These are phyloP conservation scores for Exophiala phaeomuriformis DNA, from an alignment of 2,329 filamentous ascomycete species.

Conservation along the genomic window DNA sequence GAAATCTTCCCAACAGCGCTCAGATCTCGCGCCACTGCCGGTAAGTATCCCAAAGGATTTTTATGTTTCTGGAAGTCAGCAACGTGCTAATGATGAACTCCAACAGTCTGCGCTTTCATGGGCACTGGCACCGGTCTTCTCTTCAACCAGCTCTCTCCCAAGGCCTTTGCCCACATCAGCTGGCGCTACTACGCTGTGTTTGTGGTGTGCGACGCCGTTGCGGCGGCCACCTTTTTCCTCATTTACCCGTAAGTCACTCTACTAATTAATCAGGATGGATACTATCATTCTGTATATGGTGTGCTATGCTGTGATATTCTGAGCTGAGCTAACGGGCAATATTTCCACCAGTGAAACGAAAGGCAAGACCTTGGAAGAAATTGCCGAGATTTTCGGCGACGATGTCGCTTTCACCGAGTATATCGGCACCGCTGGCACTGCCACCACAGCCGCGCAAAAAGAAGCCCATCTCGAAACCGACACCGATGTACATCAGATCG, in stretches of 20 bases:
- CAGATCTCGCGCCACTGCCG: conserved; percentile 30
- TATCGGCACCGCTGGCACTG: too few relatives aligned
- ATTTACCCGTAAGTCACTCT: conserved; percentile 26
- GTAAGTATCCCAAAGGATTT: too few relatives aligned
- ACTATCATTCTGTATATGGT: too few relatives aligned
- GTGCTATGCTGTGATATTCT: too few relatives aligned
- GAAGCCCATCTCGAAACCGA: too few relatives aligned
- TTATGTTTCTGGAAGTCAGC: too few relatives aligned
- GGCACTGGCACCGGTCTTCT: conserved; percentile 30
- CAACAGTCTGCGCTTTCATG: conserved; percentile 29
- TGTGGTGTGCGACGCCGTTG: conserved; percentile 30
- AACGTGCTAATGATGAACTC: too few relatives aligned
- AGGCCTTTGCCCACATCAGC: conserved; percentile 33
- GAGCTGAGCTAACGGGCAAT: too few relatives aligned
- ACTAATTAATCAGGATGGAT: too few relatives aligned
- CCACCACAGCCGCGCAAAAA: too few relatives aligned
- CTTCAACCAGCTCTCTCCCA: conserved; percentile 32
- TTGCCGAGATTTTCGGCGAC: conserved; percentile 1
- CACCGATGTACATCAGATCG: too few relatives aligned
- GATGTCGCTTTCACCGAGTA: neutral
- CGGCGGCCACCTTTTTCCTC: conserved; percentile 34
- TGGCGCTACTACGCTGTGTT: conserved; percentile 39
- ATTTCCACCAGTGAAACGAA: conserved; percentile 29
- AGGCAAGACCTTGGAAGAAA: conserved; percentile 31
- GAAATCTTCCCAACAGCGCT: conserved; percentile 33